Base-by-base conservation (phyloP, 768 basidiomycete genomes). In the Kwoniella pini region DNA sequence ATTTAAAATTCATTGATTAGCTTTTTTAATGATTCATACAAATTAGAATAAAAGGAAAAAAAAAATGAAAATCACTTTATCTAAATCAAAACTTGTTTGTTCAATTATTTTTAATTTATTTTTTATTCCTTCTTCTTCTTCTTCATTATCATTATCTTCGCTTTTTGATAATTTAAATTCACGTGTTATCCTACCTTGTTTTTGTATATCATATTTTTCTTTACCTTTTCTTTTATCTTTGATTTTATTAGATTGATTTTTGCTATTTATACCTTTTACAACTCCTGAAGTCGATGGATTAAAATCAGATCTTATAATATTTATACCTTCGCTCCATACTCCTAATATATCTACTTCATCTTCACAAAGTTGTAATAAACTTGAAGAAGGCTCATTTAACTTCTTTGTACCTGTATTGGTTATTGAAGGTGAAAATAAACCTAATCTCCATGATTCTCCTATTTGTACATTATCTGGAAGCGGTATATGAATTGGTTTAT, bases 31-130 rank as follows among this genome's bases (percentile, higher is more conserved):
- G n/a, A n/a, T n/a, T n/a, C n/a, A n/a, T n/a, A n/a, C n/a, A n/a
- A n/a, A n/a, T n/a, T n/a, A n/a, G n/a, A n/a, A n/a, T n/a, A n/a
- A n/a, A n/a, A n/a, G n/a, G n/a, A n/a, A 22, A 44, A 12, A 6
- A 30, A 38, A 21, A 6, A 10, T 13, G 21, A n/a, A 31, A 65
- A 82, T 72, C 64, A 90, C 93, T 85, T 96, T 95, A 81, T 96
- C 93, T 3, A 95, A 81, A 72, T 94, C 93, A 74, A 91, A 95
- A 1, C 89, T 89, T 0, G 89, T 92, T 70, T 90, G 87, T 71
- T 96, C 93, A 17, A 79, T 81, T 22, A 96, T 81, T 30, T 74
- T 80, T 61, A 94, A 62, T 46, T 69, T 68, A 3, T 38, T 51
- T 7, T 21, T 22, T 4, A 26, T 42, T 0, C 43, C 57, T 58